A percentile compares a stretch with the other conserved stretches of the same genome.
phyloP scores from a whole-genome alignment of 176 grass and related monocot species.

The Bonia amplexicaulis region DNA sequence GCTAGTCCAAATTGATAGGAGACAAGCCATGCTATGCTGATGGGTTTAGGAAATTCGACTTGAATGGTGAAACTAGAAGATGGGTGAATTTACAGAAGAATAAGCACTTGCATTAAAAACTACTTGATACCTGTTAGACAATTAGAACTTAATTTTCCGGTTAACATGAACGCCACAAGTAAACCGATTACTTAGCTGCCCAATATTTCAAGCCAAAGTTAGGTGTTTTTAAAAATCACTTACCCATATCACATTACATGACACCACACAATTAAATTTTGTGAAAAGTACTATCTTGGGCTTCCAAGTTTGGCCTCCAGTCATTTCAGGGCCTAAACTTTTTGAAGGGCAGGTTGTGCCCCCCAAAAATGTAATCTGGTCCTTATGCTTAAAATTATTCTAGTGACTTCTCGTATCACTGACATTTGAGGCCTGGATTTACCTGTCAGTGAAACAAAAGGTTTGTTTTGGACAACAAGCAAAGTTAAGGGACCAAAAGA shows the following conservation, averaged over 20 bases:
- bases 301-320: no score
- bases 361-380: no score
- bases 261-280: background rate
- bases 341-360: no score
- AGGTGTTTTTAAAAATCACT: background rate
- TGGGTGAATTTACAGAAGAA: background rate
- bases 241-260: background rate
- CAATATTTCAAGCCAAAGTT: background rate
- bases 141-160: background rate
- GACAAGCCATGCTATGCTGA: background rate
- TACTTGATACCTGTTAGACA: background rate
- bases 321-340: no score
- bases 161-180: background rate
- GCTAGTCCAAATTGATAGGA: background rate
- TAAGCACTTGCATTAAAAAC: background rate
- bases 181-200: background rate
- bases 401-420: no score
- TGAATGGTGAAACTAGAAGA: background rate
- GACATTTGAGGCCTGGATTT: no score
- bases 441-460: no score
- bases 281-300: no score
- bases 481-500: no score
- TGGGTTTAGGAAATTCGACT: background rate
- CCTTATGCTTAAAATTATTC: no score
- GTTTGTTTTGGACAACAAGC: no score